Base-by-base conservation (phyloP, 345 rosid genomes). In the Dovyalis caffra region DNA sequence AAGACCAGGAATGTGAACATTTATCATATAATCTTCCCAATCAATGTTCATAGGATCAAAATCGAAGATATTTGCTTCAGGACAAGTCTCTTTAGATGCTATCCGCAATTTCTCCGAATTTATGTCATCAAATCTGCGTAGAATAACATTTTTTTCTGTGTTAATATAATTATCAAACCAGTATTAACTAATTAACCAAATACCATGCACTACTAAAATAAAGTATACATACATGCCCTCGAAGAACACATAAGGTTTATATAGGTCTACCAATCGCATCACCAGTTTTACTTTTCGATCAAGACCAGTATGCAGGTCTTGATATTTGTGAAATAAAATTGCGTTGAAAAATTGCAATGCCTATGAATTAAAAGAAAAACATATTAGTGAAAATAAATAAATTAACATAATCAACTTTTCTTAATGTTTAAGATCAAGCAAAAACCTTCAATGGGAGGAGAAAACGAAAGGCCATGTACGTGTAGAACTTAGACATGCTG, bases 241-340 rank as follows among this genome's bases (percentile, higher is more conserved):
- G n/a, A 81, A 81, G 60, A 86, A 83, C 47, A 80, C 18, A 31
- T 80, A 86, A 0, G 89, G 86, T 53, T 65, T 61, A 64, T 82
- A 86, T n/a, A 84, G 83, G 3, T 86, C 77, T 9, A 58, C 82
- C 26, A 86, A 64, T 2, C 78, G 68, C 87, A 82, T 78, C 33
- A 72, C 82, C 5, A 78, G 61, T 11, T 68, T 82, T 29, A 82
- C 33, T 64, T 75, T 84, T 51, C 79, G 40, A 62, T 74, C 26
- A 4, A 35, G 73, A 51, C 20, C 21, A 2, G 12, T 69, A n/a
- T 20, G 78, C 8, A 35, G 8, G 37, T 43, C 75, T 10, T 84
- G 25, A 5, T 72, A 78, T 5, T 58, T 34, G 3, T 68, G 64
- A 64, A 76, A 82, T 4, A 80, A 28, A 11, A 75, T 26, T 5